These are phyloP conservation scores for Psilocybe subaeruginosa DNA, from an alignment of 768 basidiomycete genomes.

Conservation along the genomic window DNA sequence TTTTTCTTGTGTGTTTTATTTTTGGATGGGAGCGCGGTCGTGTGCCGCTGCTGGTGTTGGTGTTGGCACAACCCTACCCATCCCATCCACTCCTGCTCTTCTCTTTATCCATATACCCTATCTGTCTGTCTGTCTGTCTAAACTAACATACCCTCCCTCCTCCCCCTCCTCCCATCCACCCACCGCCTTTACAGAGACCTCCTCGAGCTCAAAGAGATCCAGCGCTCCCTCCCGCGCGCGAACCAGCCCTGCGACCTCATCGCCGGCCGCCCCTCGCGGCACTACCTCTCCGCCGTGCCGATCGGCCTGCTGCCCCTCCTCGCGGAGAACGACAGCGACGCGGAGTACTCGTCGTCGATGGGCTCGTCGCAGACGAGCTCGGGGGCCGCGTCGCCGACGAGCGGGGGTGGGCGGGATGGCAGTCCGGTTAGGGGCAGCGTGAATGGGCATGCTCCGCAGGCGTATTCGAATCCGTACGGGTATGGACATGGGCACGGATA, in stretches of 20 bases:
- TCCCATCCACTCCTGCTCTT: no score
- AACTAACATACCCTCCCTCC: not conserved
- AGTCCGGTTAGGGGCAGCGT: not conserved
- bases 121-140: conserved; percentile 10
- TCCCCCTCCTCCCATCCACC: not conserved
- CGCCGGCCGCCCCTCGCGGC: conserved; percentile 40
- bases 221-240: conserved; percentile 62
- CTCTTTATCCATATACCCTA: not conserved
- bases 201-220: conserved; percentile 72
- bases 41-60: no score
- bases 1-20: not conserved
- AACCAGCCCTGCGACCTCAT: conserved; percentile 49
- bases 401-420: not conserved
- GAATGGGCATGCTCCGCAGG: no score
- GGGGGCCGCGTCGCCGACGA: no score
- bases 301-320: conserved; percentile 65
- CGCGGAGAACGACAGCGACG: conserved; percentile 23
- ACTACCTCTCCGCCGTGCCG: conserved; percentile 57
- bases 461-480: not conserved
- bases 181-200: conserved; percentile 46
- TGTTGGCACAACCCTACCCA: no score
- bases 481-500: not conserved
- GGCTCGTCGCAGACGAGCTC: not conserved
- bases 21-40: not conserved
- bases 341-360: not conserved